These are phyloP conservation scores for Pulveroboletus frians DNA, from an alignment of 768 basidiomycete species.

Conservation along the genomic window DNA sequence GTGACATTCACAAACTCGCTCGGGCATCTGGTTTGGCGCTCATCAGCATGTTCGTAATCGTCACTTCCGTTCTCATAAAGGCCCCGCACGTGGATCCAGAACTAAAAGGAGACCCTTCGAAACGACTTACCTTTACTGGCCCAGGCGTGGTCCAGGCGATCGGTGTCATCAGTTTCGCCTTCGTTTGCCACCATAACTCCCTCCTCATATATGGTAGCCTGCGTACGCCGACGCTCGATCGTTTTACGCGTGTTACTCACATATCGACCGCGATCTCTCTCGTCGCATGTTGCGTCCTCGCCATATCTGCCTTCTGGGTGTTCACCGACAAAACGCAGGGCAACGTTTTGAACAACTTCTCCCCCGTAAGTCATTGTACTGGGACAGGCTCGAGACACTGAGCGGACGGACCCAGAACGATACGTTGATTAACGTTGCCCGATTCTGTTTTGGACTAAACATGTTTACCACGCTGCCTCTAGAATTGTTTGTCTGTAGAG, in stretches of 20 bases:
- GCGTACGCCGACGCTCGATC: constrained; percentile 87
- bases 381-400: constrained; percentile 1
- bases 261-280: constrained; percentile 83
- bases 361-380: constrained; percentile 42
- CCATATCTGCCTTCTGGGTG: constrained; percentile 78
- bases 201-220: constrained; percentile 93
- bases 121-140: constrained; percentile 70
- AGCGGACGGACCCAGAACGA: constrained; percentile 49
- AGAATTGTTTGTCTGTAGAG: constrained; percentile 95
- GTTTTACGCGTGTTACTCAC: constrained; percentile 90
- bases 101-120: constrained; percentile 69
- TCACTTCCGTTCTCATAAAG: constrained; percentile 76
- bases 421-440: constrained; percentile 89
- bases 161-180: constrained; percentile 95
- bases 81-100: constrained; percentile 69
- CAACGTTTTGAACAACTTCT: constrained; percentile 97
- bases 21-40: constrained; percentile 89
- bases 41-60: constrained; percentile 92
- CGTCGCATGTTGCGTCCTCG: constrained; percentile 78
- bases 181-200: constrained; percentile 97
- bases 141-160: constrained; percentile 91
- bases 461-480: constrained; percentile 98
- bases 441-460: constrained; percentile 90
- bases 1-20: constrained; percentile 95
- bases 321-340: constrained; percentile 91